Evolutionary conservation across 164 flowering plant species (phyloP).

Genomic region (Nymphaea colorata): DNA sequence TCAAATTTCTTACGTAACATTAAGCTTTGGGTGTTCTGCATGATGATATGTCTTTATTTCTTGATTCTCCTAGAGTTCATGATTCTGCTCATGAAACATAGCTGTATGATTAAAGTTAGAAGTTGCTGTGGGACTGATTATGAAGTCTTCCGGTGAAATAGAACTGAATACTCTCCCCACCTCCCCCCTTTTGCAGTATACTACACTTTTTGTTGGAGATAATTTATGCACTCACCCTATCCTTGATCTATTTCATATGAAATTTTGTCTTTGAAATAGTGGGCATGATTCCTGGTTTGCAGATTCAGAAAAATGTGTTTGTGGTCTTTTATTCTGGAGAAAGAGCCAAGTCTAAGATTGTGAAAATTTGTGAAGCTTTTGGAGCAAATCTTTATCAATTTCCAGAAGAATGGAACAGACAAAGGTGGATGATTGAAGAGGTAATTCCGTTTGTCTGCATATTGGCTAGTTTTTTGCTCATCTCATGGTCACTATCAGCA

Average conservation of each 20-base stretch:
- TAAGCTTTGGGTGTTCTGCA: neutral
- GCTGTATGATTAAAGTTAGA: no score
- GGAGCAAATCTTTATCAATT: slow-evolving; percentile 92
- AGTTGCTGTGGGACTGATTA: no score
- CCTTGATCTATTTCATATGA: neutral
- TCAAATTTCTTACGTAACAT: neutral
- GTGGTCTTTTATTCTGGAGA: slow-evolving; percentile 91
- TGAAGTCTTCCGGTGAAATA: no score
- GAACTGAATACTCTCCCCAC: no score
- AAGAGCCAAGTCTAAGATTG: slow-evolving; percentile 65
- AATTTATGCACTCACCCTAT: no score
- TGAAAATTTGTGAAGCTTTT: slow-evolving; percentile 93
- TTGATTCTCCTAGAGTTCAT: neutral
- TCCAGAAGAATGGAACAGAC: slow-evolving; percentile 59
- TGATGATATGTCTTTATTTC: neutral
- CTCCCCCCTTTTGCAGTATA: no score
- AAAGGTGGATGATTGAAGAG: slow-evolving; percentile 58
- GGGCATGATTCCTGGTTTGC: slow-evolving; percentile 6
- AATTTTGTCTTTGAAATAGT: neutral
- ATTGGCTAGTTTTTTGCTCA: no score
- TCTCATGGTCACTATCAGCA: no score
- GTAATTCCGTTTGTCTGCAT: slow-evolving; percentile 18
- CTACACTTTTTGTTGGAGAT: no score
- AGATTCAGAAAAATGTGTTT: slow-evolving; percentile 92
- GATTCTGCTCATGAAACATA: neutral